Evolutionary conservation across 106 monocot genomes (phyloP).

Genomic region (Allium cepa): DNA sequence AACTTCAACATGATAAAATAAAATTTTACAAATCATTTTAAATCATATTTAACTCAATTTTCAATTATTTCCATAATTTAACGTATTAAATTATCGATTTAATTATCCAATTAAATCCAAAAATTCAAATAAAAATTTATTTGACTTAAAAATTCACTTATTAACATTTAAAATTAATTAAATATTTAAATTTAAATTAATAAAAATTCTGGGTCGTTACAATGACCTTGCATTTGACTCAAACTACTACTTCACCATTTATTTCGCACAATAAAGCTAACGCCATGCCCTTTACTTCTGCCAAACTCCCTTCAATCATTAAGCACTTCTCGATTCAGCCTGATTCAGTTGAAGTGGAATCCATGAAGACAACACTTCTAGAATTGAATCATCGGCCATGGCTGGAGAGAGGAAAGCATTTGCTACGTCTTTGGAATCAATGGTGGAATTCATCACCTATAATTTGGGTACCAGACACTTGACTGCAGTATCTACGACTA

Average conservation of each 20-base stretch:
- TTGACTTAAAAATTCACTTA: too few species aligned
- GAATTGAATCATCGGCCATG: conserved; percentile 28
- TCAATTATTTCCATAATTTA: too few species aligned
- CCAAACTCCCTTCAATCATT: conserved; percentile 32
- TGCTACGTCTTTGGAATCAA: conserved; percentile 73
- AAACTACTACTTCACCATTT: conserved; percentile 8
- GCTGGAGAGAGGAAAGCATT: conserved; percentile 39
- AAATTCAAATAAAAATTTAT: too few species aligned
- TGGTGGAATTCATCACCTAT: conserved; percentile 56
- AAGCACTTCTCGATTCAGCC: conserved; percentile 26
- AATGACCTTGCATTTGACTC: conserved; percentile 38
- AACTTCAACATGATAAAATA: too few species aligned
- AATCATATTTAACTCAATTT: too few species aligned
- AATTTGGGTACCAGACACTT: conserved; percentile 18
- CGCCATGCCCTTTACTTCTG: conserved; percentile 49
- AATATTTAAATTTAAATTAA: too few species aligned
- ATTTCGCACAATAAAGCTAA: conserved; percentile 27
- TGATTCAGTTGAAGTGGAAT: conserved; percentile 19
- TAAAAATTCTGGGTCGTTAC: too few species aligned
- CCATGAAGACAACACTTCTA: conserved; percentile 23
- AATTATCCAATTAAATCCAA: too few species aligned
- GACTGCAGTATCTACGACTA: background rate
- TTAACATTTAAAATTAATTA: too few species aligned
- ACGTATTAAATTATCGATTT: too few species aligned
- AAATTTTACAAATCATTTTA: too few species aligned